Evolutionary conservation across 257 asterid genomes (phyloP).

Genomic region (Solanum boliviense): DNA sequence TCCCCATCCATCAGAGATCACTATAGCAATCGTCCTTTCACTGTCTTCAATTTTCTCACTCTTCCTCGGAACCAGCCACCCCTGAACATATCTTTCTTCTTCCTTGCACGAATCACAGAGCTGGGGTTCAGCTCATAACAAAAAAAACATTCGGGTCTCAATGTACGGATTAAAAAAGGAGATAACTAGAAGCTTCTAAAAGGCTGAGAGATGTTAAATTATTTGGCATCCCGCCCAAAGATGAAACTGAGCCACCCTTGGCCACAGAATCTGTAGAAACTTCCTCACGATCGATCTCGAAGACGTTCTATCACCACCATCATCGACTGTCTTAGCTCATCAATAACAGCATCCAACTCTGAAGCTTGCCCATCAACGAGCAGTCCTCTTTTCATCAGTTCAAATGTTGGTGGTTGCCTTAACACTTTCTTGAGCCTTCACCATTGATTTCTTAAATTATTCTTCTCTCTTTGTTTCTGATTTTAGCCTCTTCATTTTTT

Average conservation of each 20-base stretch:
- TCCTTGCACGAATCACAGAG: background rate
- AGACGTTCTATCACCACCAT: conserved; percentile 1
- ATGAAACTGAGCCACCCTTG: conserved; percentile 2
- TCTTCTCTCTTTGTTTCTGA: background rate
- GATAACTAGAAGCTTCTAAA: background rate
- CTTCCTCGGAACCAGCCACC: background rate
- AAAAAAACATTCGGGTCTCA: background rate
- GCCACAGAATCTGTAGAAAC: conserved; percentile 5
- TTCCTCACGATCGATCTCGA: conserved; percentile 1
- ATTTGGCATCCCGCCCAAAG: background rate
- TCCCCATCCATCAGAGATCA: background rate
- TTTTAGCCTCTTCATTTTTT: background rate
- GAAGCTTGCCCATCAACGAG: conserved; percentile 1
- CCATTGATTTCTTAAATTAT: background rate
- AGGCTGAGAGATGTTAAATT: background rate
- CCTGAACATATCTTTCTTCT: background rate
- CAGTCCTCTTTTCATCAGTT: background rate
- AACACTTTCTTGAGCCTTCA: conserved; percentile 13
- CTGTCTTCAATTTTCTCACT: background rate
- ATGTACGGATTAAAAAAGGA: background rate
- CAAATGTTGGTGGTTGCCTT: background rate
- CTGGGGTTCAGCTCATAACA: background rate
- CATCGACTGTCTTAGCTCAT: background rate
- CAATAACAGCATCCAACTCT: background rate
- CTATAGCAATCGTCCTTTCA: background rate